Evolutionary conservation across 2,329 filamentous ascomycete genomes (phyloP).

Genomic region (Gnomoniopsis smithogilvyi): DNA sequence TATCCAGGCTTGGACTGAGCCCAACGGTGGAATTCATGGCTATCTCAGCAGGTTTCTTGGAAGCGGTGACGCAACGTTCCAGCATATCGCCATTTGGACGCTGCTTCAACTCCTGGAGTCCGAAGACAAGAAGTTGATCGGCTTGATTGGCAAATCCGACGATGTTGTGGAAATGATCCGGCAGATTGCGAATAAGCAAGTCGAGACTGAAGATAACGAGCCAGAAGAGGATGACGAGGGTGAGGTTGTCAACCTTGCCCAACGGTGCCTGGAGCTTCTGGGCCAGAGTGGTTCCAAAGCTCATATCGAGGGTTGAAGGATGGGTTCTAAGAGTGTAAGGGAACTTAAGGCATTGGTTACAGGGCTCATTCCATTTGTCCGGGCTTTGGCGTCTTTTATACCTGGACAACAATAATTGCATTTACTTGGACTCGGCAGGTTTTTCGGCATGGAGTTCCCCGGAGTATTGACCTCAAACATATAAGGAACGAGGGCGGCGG

Average conservation of each 20-base stretch:
- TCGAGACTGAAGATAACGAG: slow-evolving; percentile 85
- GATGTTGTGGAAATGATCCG: slow-evolving; percentile 92
- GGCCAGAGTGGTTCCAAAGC: slow-evolving; percentile 73
- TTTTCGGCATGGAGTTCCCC: slow-evolving; percentile 38
- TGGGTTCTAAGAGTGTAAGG: background rate
- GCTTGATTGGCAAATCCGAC: slow-evolving; percentile 82
- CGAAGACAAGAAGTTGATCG: slow-evolving; percentile 84
- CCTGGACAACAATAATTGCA: slow-evolving; percentile 30
- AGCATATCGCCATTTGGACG: slow-evolving; percentile 99
- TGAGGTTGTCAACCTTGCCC: slow-evolving; percentile 87
- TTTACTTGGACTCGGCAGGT: slow-evolving; percentile 33
- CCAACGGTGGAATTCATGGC: slow-evolving; percentile 90
- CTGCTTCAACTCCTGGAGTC: slow-evolving; percentile 93
- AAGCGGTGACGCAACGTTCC: slow-evolving; percentile 94
- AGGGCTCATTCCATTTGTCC: slow-evolving; percentile 8
- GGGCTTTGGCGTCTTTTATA: slow-evolving; percentile 20
- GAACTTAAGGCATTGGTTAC: slow-evolving; percentile 13
- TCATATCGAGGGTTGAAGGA: slow-evolving; percentile 71
- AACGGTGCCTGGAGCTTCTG: slow-evolving; percentile 83
- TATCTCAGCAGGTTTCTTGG: slow-evolving; percentile 91
- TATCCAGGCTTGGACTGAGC: slow-evolving; percentile 88
- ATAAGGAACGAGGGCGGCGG: slow-evolving; percentile 23
- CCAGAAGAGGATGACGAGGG: slow-evolving; percentile 87
- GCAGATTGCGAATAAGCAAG: slow-evolving; percentile 81
- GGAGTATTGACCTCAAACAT: slow-evolving; percentile 36